These are phyloP conservation scores for Thalassiosira livingstoniorum DNA, from an alignment of 352 stramenopile genomes.

Conservation along the genomic window DNA sequence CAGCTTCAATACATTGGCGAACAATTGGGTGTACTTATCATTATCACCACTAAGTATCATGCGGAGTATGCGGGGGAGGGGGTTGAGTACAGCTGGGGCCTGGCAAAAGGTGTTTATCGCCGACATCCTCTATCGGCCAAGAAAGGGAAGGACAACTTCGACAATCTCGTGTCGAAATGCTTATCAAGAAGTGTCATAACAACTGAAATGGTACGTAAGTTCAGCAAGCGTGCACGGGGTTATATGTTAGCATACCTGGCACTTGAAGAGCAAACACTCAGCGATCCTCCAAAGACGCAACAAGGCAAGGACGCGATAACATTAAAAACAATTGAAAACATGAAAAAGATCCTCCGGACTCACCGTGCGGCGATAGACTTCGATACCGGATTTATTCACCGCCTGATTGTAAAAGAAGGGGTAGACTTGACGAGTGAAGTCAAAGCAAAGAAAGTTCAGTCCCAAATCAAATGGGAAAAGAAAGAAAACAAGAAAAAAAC, in stretches of 20 bases:
- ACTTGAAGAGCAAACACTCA: too few relatives aligned
- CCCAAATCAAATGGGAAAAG: too few relatives aligned
- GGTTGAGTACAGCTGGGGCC: constrained; percentile 25
- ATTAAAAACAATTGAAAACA: too few relatives aligned
- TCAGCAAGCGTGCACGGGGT: not conserved
- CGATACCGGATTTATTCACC: too few relatives aligned
- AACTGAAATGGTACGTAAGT: constrained; percentile 1
- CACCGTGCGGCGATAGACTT: too few relatives aligned
- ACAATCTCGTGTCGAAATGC: constrained; percentile 22
- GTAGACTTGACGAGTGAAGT: too few relatives aligned
- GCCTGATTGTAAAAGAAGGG: too few relatives aligned
- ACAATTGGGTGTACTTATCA: not conserved
- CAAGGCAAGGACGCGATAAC: too few relatives aligned
- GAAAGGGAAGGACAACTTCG: constrained; percentile 18
- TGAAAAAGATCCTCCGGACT: too few relatives aligned
- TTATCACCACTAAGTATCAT: constrained; percentile 27
- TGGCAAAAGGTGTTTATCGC: constrained; percentile 14
- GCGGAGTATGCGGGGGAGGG: constrained; percentile 25
- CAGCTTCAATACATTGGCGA: constrained; percentile 4
- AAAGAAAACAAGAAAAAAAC: too few relatives aligned
- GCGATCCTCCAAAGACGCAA: too few relatives aligned
- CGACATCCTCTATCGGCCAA: constrained; percentile 14
- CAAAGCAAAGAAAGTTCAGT: too few relatives aligned
- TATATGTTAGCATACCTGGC: constrained; percentile 7
- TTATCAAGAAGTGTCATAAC: constrained; percentile 10